phyloP scores from a whole-genome alignment of 1,284 basidiomycete genomes.

The Ganoderma sinense region DNA sequence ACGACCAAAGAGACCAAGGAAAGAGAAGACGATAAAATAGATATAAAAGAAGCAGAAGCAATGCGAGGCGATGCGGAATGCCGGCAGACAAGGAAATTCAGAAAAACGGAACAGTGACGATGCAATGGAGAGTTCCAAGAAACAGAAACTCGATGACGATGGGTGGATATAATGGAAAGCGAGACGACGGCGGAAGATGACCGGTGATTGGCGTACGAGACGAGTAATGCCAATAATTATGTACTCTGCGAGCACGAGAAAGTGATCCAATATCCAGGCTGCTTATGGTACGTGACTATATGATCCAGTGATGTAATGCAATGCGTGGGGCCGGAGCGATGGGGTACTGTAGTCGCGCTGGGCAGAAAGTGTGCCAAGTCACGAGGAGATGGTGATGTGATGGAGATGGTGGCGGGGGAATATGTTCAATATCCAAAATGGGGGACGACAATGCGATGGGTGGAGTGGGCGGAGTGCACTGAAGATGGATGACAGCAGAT shows the following conservation, averaged over 20 bases:
- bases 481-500: neutral
- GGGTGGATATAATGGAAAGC: neutral
- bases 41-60: constrained; percentile 1
- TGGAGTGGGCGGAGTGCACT: neutral
- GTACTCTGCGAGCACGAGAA: neutral
- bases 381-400: neutral
- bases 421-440: neutral
- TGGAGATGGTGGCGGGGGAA: neutral
- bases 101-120: neutral
- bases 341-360: neutral
- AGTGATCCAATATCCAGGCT: constrained; percentile 8
- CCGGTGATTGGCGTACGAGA: neutral
- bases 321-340: neutral
- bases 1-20: neutral
- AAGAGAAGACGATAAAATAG: constrained; percentile 6
- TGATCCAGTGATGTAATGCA: neutral
- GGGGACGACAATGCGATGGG: neutral
- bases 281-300: neutral
- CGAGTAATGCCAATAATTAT: neutral
- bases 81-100: neutral
- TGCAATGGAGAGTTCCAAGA: neutral
- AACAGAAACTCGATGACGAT: neutral
- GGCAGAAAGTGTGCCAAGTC: neutral
- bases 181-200: neutral
- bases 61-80: neutral